Percentiles rank a stretch among this genome's conserved stretches.
These are phyloP conservation scores for Trametes maxima DNA, from an alignment of 768 basidiomycete genomes.

Conservation along the genomic window DNA sequence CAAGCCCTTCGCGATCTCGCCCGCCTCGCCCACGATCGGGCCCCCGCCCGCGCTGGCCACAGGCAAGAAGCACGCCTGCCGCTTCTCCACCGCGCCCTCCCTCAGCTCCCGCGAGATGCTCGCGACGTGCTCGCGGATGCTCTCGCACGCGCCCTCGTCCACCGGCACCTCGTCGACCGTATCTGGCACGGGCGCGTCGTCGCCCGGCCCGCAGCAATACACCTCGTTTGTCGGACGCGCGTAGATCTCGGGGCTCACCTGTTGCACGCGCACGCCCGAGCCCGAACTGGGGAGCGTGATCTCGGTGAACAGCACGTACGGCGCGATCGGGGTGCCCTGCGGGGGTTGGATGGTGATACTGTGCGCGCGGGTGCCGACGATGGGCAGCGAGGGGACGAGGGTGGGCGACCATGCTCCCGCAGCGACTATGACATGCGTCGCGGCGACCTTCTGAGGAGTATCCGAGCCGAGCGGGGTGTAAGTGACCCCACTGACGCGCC, in stretches of 20 bases:
- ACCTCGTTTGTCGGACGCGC: constrained; percentile 70
- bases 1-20: constrained; percentile 58
- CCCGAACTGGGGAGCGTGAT: constrained; percentile 46
- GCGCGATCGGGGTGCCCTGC: constrained; percentile 51
- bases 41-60: constrained; percentile 57
- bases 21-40: constrained; percentile 72
- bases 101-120: constrained; percentile 62
- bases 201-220: constrained; percentile 80
- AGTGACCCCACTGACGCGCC: constrained; percentile 49
- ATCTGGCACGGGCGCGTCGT: constrained; percentile 66
- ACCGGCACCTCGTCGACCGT: constrained; percentile 74
- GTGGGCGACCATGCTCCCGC: constrained; percentile 87
- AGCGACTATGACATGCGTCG: constrained; percentile 72
- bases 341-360: constrained; percentile 65
- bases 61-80: constrained; percentile 82
- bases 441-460: constrained; percentile 43
- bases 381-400: constrained; percentile 57
- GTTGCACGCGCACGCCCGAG: constrained; percentile 6
- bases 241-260: constrained; percentile 67
- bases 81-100: constrained; percentile 52
- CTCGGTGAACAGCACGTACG: constrained; percentile 85
- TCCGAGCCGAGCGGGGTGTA: constrained; percentile 33
- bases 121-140: constrained; percentile 55
- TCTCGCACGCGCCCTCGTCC: constrained; percentile 56
- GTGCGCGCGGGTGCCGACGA: constrained; percentile 69